Evolutionary conservation across 139 green algal species (phyloP).

Genomic region (Coccomyxa sp.): DNA sequence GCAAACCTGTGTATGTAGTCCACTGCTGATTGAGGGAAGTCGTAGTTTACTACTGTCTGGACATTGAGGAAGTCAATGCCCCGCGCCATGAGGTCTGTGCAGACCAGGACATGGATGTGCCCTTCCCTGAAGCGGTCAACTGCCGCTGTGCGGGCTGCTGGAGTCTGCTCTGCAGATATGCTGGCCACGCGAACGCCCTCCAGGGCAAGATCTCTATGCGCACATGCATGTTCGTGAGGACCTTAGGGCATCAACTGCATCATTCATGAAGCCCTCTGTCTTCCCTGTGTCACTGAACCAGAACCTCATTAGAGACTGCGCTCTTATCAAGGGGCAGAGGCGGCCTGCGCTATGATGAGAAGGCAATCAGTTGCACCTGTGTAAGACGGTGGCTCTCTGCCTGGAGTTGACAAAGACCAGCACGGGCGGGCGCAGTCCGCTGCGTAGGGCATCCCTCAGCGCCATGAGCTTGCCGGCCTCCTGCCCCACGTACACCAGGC

Average conservation of each 20-base stretch:
- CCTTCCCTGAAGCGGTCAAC: slow-evolving; percentile 74
- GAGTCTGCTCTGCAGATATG: slow-evolving; percentile 73
- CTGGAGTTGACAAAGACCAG: slow-evolving; percentile 91
- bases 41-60: slow-evolving; percentile 94
- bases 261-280: no score
- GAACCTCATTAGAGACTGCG: no score
- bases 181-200: slow-evolving; percentile 80
- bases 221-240: no score
- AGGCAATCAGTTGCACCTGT: no score
- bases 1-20: slow-evolving; percentile 86
- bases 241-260: no score
- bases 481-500: slow-evolving; percentile 85
- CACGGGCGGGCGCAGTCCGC: slow-evolving; percentile 76
- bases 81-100: slow-evolving; percentile 89
- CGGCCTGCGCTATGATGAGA: no score
- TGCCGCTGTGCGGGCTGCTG: slow-evolving; percentile 54
- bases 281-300: no score
- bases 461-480: slow-evolving; percentile 91
- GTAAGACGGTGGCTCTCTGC: slow-evolving; percentile 74
- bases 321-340: no score
- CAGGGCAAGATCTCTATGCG: slow-evolving; percentile 64
- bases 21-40: slow-evolving; percentile 76
- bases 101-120: slow-evolving; percentile 85
- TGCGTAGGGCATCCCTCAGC: slow-evolving; percentile 80
- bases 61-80: slow-evolving; percentile 83